These are phyloP conservation scores for Boletales sp. DNA, from an alignment of 768 basidiomycete genomes.

Conservation along the genomic window DNA sequence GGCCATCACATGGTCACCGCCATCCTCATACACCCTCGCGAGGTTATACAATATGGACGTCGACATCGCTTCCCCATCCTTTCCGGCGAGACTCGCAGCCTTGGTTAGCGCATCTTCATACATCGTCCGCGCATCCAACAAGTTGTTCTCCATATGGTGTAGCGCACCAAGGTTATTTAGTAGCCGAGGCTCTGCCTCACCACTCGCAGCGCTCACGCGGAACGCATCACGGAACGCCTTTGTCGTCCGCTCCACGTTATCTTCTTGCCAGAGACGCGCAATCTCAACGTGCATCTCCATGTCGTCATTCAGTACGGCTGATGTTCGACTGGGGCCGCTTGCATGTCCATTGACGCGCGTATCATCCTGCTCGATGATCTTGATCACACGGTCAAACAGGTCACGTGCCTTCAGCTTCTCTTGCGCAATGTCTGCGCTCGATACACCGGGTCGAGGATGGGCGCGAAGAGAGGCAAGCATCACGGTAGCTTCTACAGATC, in stretches of 20 bases:
- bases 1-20: constrained; percentile 67
- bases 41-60: constrained; percentile 90
- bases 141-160: constrained; percentile 63
- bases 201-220: constrained; percentile 51
- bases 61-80: constrained; percentile 63
- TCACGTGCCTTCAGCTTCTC: constrained; percentile 76
- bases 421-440: constrained; percentile 63
- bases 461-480: constrained; percentile 90
- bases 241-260: constrained; percentile 68
- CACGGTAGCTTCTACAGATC: constrained; percentile 78
- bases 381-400: constrained; percentile 72
- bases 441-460: constrained; percentile 74
- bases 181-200: constrained; percentile 59
- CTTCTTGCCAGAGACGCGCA: constrained; percentile 83
- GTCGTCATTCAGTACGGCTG: constrained; percentile 67
- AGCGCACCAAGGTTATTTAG: constrained; percentile 80
- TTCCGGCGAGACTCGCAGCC: constrained; percentile 43
- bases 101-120: constrained; percentile 75
- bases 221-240: constrained; percentile 74
- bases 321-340: constrained; percentile 29
- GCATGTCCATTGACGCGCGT: constrained; percentile 41
- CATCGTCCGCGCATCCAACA: constrained; percentile 52
- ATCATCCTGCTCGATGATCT: constrained; percentile 65
- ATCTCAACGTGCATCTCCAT: constrained; percentile 89
- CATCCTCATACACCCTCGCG: constrained; percentile 86